Base-by-base conservation (phyloP, 148 eudicot species). In the Simmondsia chinensis region DNA sequence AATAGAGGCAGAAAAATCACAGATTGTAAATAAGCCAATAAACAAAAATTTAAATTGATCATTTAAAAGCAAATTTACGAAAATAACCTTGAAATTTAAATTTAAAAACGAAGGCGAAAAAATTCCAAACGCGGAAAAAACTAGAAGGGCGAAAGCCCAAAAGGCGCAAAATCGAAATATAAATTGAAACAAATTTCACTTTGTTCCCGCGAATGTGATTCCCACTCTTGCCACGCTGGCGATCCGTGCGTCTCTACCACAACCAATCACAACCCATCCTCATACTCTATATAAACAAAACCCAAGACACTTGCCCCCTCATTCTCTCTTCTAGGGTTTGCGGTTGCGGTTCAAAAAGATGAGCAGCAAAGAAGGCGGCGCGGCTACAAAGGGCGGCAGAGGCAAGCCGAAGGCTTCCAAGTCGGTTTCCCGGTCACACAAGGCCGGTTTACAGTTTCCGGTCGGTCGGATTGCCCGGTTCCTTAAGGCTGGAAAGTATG, bases 391-490 rank as follows among this genome's bases (percentile, higher is more conserved):
- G 39, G 74, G 65, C 2, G 74, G 74, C 2, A 20, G 74, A 25
- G 74, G 74, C 1, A 69, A 63, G 28, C 74, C 69, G 0, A 69
- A 69, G 45, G 14, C 65, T 0, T 28, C 74, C 0, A 69, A 63
- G 27, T 54, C 74, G 0, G 74, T 69, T 0, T 69, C 74, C 4
- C 36, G 69, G 18, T 69, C 74, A 5, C 35, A 38, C 10, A 69
- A 69, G 24, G 74, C 74, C 8, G 74, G 74, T 5, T 57, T 69
- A 5, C 74, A 69, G 56, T 69, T 69, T 20, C 74, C 74, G 0
- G 74, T 69, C 13, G 74, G 74, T 2, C 57, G 74, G 35, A 69
- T 69, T 16, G 65, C 74, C 2, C 43, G 74, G 35, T 69, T 63
- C 37, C 48, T 69, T 10, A 69, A 69, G 49, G 54, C 65, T 4